Evolutionary conservation across 352 stramenopile species (phyloP).

Genomic region (Thraustotheca clavata): DNA sequence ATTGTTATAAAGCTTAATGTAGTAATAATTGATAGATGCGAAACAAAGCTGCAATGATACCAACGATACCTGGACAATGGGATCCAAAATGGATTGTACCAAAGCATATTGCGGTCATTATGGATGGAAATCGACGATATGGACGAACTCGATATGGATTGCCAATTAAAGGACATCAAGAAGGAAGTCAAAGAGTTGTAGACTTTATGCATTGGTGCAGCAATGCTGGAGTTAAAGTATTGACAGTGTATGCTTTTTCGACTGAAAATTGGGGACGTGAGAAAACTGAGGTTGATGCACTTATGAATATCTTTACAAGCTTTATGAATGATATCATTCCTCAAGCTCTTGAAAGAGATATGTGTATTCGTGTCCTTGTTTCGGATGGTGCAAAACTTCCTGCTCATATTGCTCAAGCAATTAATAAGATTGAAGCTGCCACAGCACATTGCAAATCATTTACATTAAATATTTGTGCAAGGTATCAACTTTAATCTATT

Average conservation of each 20-base stretch:
- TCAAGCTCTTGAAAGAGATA: conserved; percentile 83
- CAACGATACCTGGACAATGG: neutral
- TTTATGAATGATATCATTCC: conserved; percentile 93
- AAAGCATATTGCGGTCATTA: conserved; percentile 92
- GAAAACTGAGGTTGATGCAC: conserved; percentile 72
- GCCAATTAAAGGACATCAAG: conserved; percentile 85
- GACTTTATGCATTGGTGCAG: conserved; percentile 96
- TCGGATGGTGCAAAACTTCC: conserved; percentile 67
- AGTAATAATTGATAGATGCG: neutral
- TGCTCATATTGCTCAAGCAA: conserved; percentile 50
- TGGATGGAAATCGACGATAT: conserved; percentile 95
- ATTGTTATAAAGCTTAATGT: neutral
- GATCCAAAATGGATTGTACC: conserved; percentile 28
- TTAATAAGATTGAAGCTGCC: conserved; percentile 77
- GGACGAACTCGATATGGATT: conserved; percentile 75
- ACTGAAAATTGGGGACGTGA: conserved; percentile 95
- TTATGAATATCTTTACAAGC: conserved; percentile 93
- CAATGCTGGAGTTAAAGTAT: conserved; percentile 74
- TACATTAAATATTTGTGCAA: conserved; percentile 78
- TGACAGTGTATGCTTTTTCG: conserved; percentile 95
- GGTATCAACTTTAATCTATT: conserved; percentile 24
- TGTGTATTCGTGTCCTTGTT: conserved; percentile 88
- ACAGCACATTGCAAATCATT: conserved; percentile 80
- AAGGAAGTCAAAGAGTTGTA: conserved; percentile 92
- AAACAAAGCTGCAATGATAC: neutral